Evolutionary conservation across 2,329 filamentous ascomycete genomes (phyloP).

Genomic region (Proliferodiscus dingleyae): DNA sequence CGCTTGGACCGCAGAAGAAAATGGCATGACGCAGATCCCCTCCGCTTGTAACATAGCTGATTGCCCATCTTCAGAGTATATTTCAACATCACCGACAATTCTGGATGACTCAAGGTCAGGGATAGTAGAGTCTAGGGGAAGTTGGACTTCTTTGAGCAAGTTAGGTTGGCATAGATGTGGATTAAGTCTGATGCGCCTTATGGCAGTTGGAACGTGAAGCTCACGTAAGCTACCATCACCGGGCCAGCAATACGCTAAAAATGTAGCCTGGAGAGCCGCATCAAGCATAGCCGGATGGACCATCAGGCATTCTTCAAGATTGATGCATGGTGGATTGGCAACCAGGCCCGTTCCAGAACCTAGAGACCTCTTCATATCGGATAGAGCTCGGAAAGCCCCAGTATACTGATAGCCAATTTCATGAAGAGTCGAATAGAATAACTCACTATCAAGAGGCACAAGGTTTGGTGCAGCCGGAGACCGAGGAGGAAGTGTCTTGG

Average conservation of each 20-base stretch:
- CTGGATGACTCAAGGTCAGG: too few relatives aligned
- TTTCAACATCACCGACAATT: slow-evolving; percentile 3
- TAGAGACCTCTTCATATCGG: background rate
- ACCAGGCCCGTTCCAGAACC: too few relatives aligned
- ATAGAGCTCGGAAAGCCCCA: background rate
- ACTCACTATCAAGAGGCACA: background rate
- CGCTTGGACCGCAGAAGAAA: slow-evolving; percentile 4
- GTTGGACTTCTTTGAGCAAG: background rate
- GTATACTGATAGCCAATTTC: slow-evolving; percentile 1
- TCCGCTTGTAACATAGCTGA: slow-evolving; percentile 6
- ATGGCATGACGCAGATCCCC: slow-evolving; percentile 2
- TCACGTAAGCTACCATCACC: slow-evolving; percentile 6
- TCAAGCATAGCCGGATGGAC: slow-evolving; percentile 55
- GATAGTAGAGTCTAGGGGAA: background rate
- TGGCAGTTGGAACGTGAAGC: slow-evolving; percentile 10
- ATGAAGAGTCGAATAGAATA: background rate
- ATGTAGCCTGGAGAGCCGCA: slow-evolving; percentile 48
- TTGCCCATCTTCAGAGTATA: slow-evolving; percentile 1
- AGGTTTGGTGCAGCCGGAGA: background rate
- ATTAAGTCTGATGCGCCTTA: slow-evolving; percentile 5
- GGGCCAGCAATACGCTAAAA: slow-evolving; percentile 24
- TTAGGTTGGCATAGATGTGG: background rate
- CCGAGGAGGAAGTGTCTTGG: background rate
- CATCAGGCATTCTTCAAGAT: background rate
- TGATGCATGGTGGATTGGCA: too few relatives aligned